Base-by-base conservation (phyloP, 768 basidiomycete species). In the Russula sp. region DNA sequence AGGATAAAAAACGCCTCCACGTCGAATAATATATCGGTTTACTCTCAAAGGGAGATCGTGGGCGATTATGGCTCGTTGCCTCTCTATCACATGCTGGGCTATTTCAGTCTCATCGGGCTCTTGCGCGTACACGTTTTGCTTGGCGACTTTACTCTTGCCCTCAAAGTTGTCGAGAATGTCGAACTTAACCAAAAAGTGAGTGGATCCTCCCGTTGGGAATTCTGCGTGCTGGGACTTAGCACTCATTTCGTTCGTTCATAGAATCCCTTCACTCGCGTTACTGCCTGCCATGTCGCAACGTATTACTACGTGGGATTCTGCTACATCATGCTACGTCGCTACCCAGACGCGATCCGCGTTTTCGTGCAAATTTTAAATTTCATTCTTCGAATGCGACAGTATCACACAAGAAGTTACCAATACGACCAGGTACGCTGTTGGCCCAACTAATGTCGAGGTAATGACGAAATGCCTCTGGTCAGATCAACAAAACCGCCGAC, bases 401-500 rank as follows among this genome's bases (percentile, higher is more conserved):
- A 96, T 76, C 95, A 99, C 78, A 96, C 95, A 11, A 79, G 95
- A 69, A 92, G 91, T 72, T 96, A 96, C 74, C 94, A 98, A 73
- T 97, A 97, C 70, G 94, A 97, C 71, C 94, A 95, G 81, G 92
- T 90, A 65, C 38, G 77, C 63, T 38, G 77, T 61, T n/a, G 8
- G 26, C 20, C n/a, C 20, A 42, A n/a, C 10, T 22, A 14, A 7
- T 14, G 6, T 30, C 34, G 11, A 51, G 30, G 26, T 28, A 14
- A 60, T 20, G 52, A n/a, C 5, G 55, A 34, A 50, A 28, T 42
- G 20, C 18, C 61, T 48, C n/a, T 52, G 9, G 42, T 44, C 70
- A 93, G 91, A 97, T 99, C 76, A 94, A 89, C 79, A 98, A 98
- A 81, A 95, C 91, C 20, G 95, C 93, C 3, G 97, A 99, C 72